Base-by-base conservation (phyloP, 345 rosid species). In the Cardamine occulta region DNA sequence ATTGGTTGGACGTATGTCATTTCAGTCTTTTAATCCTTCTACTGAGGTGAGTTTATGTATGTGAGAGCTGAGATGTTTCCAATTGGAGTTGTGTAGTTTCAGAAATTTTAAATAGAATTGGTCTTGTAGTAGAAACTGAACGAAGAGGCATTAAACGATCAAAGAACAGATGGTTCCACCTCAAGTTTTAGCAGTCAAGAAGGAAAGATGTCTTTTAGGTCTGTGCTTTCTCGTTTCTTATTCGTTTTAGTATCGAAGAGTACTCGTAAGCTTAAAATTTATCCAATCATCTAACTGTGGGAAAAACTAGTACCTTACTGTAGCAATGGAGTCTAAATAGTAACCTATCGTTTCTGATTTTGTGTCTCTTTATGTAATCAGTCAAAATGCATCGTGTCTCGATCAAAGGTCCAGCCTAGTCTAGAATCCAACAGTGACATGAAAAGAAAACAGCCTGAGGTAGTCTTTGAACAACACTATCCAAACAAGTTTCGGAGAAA, bases 1-100 rank as follows among this genome's bases (percentile, higher is more conserved):
- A 56, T 52, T 75, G 54, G 64, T 83, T 14, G 94, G 94, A 23
- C 87, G 93, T 44, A 86, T 93, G 94, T 93, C 96, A 57, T 93
- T 93, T 82, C 86, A 73, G 72, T 85, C 87, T 82, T 90, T 90
- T 75, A 88, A 86, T 79, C 91, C 94, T 68, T 83, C 86, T 57
- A 81, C 86, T 32, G 93, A 86, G 84, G 94, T 86, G 84, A 87
- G 96, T 86, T 71, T 81, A 26, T 49, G 39, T 76, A 66, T 78
- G 57, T 7, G 48, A 57, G 23, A 59, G 31, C 70, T 32, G 26
- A 68, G 48, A 62, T 10, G 56, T 74, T 74, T 80, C 63, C 37
- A 63, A 53, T 65, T 52, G 24, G 14, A 37, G 51, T 71, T 62
- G 17, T 70, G 18, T 23, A 44, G 58, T 70, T 75, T 71, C 62